These are phyloP conservation scores for Tricholoma terreum DNA, from an alignment of 768 basidiomycete genomes.

Conservation along the genomic window DNA sequence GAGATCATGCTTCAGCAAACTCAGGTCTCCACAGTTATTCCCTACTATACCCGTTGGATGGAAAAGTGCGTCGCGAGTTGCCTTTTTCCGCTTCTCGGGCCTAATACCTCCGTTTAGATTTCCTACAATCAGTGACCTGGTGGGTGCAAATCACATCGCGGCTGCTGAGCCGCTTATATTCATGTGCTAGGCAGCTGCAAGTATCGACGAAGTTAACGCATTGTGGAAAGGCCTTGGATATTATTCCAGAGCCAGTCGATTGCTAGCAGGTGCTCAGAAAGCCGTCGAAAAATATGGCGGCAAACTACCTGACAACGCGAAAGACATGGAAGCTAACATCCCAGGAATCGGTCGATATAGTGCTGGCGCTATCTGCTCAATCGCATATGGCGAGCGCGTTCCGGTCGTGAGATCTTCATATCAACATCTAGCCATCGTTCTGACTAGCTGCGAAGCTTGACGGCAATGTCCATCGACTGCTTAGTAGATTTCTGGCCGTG, in stretches of 20 bases:
- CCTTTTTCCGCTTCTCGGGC: neutral
- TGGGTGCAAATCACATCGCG: constrained; percentile 30
- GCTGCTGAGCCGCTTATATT: constrained; percentile 9
- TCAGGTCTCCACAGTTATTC: constrained; percentile 89
- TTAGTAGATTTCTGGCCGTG: constrained; percentile 79
- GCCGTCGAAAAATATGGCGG: constrained; percentile 65
- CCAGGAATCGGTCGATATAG: constrained; percentile 90
- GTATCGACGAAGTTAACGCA: constrained; percentile 81
- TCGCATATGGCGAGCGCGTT: constrained; percentile 80
- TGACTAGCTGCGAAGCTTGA: constrained; percentile 55
- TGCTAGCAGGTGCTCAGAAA: constrained; percentile 82
- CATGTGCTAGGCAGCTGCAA: constrained; percentile 52
- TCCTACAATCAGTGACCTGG: constrained; percentile 76
- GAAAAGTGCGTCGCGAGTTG: constrained; percentile 46
- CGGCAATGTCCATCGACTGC: constrained; percentile 85
- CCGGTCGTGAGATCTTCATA: constrained; percentile 65
- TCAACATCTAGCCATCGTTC: constrained; percentile 2
- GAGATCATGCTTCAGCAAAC: constrained; percentile 98
- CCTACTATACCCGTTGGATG: constrained; percentile 91
- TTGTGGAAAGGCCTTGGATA: constrained; percentile 93
- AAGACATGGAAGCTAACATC: constrained; percentile 76
- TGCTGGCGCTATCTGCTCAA: constrained; percentile 80
- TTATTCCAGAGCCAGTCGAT: constrained; percentile 80
- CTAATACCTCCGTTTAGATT: constrained; percentile 46
- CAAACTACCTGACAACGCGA: constrained; percentile 73